These are phyloP conservation scores for Grosmannia serpens DNA, from an alignment of 2,329 filamentous ascomycete species.

Conservation along the genomic window DNA sequence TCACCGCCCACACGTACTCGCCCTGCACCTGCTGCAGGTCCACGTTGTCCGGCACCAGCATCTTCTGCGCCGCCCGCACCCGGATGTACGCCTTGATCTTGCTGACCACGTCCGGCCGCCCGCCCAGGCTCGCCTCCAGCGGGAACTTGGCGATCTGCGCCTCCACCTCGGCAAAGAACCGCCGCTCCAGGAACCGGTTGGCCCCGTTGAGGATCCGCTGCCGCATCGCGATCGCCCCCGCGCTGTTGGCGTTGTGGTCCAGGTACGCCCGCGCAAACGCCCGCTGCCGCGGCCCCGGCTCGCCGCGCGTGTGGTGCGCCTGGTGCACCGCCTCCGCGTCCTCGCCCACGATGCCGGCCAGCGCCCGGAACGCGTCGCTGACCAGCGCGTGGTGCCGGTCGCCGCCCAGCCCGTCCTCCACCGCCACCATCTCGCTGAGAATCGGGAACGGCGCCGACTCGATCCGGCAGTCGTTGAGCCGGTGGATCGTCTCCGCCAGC, in stretches of 20 bases:
- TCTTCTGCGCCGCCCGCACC: slow-evolving; percentile 66
- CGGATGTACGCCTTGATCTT: slow-evolving; percentile 90
- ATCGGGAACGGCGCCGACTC: slow-evolving; percentile 56
- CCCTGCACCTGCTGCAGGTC: slow-evolving; percentile 69
- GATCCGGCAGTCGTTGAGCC: slow-evolving; percentile 65
- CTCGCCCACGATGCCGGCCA: slow-evolving; percentile 71
- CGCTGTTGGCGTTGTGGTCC: slow-evolving; percentile 58
- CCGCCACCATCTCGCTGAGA: slow-evolving; percentile 61
- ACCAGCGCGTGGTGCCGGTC: slow-evolving; percentile 65
- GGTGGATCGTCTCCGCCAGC: slow-evolving; percentile 68
- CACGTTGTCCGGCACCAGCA: slow-evolving; percentile 69
- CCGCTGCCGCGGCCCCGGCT: slow-evolving; percentile 56
- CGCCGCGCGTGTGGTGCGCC: slow-evolving; percentile 38
- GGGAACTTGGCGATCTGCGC: slow-evolving; percentile 70
- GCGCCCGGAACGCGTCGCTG: slow-evolving; percentile 69
- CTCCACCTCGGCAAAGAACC: slow-evolving; percentile 71
- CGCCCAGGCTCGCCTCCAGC: slow-evolving; percentile 78
- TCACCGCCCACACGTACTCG: slow-evolving; percentile 85
- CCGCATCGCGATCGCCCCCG: slow-evolving; percentile 53
- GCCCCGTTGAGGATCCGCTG: slow-evolving; percentile 74
- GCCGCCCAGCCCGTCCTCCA: slow-evolving; percentile 39
- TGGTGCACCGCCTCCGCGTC: slow-evolving; percentile 35
- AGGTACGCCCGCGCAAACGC: slow-evolving; percentile 68
- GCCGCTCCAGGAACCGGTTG: slow-evolving; percentile 65
- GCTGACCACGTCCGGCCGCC: slow-evolving; percentile 75